Percentiles rank a stretch among this genome's conserved stretches.
phyloP scores from a whole-genome alignment of 2,329 filamentous ascomycete species.

The Penicillium janthinellum region DNA sequence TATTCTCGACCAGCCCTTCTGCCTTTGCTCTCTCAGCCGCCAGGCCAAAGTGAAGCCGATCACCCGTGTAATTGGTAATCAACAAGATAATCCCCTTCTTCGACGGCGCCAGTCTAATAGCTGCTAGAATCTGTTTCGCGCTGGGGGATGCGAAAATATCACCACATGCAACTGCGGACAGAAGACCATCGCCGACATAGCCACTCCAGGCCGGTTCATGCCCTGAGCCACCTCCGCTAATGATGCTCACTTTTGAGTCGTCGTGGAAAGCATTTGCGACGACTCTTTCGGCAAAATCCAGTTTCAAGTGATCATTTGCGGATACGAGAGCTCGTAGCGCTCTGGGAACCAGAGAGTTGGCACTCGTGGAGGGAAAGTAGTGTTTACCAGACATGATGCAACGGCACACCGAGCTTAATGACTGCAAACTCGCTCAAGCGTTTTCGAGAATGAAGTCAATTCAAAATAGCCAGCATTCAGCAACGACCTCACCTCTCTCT shows the following conservation, averaged over 20 bases:
- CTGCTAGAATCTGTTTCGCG: constrained; percentile 14
- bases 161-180: constrained; percentile 17
- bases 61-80: constrained; percentile 20
- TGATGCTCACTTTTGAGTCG: constrained; percentile 18
- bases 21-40: constrained; percentile 14
- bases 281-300: constrained; percentile 9
- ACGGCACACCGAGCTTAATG: background rate
- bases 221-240: constrained; percentile 18
- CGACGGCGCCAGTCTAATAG: constrained; percentile 12
- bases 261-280: constrained; percentile 13
- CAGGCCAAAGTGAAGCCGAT: constrained; percentile 19
- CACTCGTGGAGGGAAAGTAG: constrained; percentile 15
- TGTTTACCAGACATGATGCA: constrained; percentile 14
- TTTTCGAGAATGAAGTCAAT: background rate
- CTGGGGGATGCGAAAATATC: constrained; percentile 17
- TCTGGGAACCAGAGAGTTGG: constrained; percentile 15
- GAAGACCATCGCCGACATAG: constrained; percentile 17
- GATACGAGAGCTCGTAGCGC: constrained; percentile 13
- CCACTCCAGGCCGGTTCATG: constrained; percentile 17
- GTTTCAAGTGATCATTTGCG: constrained; percentile 8
- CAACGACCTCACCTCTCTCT: background rate
- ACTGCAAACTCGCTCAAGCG: background rate
- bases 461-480: background rate
- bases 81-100: constrained; percentile 12
- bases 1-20: constrained; percentile 9